Percentiles rank a stretch among this genome's conserved stretches.
These are phyloP conservation scores for Exophiala alcalophila DNA, from an alignment of 2,329 filamentous ascomycete genomes.

Conservation along the genomic window DNA sequence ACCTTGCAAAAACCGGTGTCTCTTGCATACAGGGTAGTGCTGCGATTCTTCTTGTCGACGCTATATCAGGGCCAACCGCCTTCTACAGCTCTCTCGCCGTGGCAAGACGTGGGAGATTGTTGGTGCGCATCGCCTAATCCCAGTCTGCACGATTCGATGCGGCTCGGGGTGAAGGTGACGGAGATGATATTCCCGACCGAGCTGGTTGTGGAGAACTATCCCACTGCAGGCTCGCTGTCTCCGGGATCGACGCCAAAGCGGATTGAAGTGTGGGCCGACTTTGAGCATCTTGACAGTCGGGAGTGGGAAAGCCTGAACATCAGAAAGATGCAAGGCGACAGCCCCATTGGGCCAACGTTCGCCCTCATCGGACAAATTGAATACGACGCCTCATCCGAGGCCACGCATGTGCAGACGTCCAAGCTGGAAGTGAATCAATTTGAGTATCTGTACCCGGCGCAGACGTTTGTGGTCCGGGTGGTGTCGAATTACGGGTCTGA, in stretches of 20 bases:
- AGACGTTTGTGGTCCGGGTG: conserved; percentile 42
- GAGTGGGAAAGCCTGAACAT: conserved; percentile 25
- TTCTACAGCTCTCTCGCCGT: conserved; percentile 60
- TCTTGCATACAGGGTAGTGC: conserved; percentile 28
- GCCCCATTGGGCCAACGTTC: conserved; percentile 16
- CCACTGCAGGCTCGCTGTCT: conserved; percentile 59
- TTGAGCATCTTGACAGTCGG: conserved; percentile 44
- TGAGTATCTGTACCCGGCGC: conserved; percentile 26
- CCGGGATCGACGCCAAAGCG: conserved; percentile 61
- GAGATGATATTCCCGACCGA: conserved; percentile 63
- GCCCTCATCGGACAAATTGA: conserved; percentile 24
- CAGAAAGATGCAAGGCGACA: conserved; percentile 21
- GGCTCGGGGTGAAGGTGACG: conserved; percentile 40
- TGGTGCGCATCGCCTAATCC: conserved; percentile 67
- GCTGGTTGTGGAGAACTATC: conserved; percentile 70
- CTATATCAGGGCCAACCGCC: conserved; percentile 37
- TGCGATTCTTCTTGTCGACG: conserved; percentile 19
- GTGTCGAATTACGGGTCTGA: conserved; percentile 45
- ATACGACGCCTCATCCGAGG: conserved; percentile 25
- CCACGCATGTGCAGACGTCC: conserved; percentile 41
- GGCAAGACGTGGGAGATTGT: conserved; percentile 80
- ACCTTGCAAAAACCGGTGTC: conserved; percentile 40
- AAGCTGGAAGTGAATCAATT: conserved; percentile 35
- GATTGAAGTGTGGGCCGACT: conserved; percentile 67
- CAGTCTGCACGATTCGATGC: conserved; percentile 37